phyloP scores from a whole-genome alignment of 345 rosid genomes.

The Clausena lansium region DNA sequence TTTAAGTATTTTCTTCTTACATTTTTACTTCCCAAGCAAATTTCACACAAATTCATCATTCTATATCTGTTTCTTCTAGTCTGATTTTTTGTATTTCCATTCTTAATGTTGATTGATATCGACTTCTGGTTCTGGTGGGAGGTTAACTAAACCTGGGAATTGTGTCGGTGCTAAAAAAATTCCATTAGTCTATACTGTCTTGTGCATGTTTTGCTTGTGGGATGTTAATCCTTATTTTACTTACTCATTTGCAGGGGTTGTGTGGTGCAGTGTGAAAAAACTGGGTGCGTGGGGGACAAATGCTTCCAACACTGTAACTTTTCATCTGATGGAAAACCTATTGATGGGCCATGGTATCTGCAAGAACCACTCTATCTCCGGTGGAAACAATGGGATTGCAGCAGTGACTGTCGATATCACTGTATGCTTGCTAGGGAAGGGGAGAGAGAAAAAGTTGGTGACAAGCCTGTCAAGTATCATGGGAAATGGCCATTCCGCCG shows the following conservation, averaged over 20 bases:
- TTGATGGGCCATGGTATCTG: constrained; percentile 79
- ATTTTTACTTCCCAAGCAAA: neutral
- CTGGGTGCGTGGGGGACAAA: constrained; percentile 73
- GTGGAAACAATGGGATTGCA: constrained; percentile 97
- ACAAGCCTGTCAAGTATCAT: constrained; percentile 72
- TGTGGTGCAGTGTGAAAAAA: constrained; percentile 66
- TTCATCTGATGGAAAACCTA: constrained; percentile 77
- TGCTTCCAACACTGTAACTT: constrained; percentile 91
- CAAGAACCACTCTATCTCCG: constrained; percentile 81
- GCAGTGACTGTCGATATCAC: constrained; percentile 59
- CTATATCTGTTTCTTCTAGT: neutral
- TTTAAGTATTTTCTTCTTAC: neutral
- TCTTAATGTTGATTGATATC: neutral
- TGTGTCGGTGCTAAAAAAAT: neutral
- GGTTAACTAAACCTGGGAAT: neutral
- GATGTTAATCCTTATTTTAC: neutral
- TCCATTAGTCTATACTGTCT: constrained; percentile 5
- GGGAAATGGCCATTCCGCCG: constrained; percentile 90
- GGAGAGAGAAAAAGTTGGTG: constrained; percentile 62
- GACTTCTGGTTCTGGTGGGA: constrained; percentile 2
- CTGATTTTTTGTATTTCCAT: neutral
- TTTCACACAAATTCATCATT: neutral
- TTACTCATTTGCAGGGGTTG: constrained; percentile 53
- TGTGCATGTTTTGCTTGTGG: neutral
- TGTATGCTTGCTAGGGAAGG: constrained; percentile 89